These are phyloP conservation scores for Podospora bellae-mahoneyi DNA, from an alignment of 495 filamentous ascomycete species.

Conservation along the genomic window DNA sequence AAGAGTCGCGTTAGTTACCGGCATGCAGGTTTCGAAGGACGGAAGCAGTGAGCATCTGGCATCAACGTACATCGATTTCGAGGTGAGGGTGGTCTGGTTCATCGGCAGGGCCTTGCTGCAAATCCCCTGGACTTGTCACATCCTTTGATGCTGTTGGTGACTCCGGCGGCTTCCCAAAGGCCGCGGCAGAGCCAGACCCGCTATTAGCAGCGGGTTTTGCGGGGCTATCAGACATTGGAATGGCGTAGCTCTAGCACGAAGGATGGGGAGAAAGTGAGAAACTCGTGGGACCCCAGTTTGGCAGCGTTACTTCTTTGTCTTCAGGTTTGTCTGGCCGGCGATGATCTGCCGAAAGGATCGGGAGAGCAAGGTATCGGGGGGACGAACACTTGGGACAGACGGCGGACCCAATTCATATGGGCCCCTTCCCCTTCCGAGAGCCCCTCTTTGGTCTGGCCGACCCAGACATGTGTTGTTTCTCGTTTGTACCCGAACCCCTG, in stretches of 20 bases:
- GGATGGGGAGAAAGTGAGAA: not conserved
- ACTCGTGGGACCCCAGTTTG: not conserved
- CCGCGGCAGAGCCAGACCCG: not conserved
- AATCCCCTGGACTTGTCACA: not conserved
- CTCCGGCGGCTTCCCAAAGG: too few species aligned
- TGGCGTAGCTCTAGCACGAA: not conserved
- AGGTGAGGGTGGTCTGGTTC: not conserved
- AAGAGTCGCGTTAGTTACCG: not conserved
- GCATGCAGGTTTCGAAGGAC: not conserved
- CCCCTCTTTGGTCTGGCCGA: not conserved
- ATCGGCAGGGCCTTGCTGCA: not conserved
- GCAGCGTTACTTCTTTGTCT: not conserved
- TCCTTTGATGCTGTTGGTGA: not conserved
- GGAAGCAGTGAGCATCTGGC: too few species aligned
- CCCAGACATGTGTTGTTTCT: not conserved
- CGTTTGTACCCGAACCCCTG: not conserved
- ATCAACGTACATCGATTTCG: not conserved
- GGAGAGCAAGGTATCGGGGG: not conserved
- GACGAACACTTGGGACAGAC: not conserved
- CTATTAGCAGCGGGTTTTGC: not conserved
- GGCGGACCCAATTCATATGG: conserved; percentile 15
- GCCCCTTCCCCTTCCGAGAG: not conserved
- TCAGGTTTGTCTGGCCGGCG: not conserved
- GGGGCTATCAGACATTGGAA: not conserved
- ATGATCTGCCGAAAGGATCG: not conserved